Percentiles rank a stretch among this genome's conserved stretches.
Evolutionary conservation across 352 stramenopile species (phyloP).

Genomic region (Phytophthora palmivora): DNA sequence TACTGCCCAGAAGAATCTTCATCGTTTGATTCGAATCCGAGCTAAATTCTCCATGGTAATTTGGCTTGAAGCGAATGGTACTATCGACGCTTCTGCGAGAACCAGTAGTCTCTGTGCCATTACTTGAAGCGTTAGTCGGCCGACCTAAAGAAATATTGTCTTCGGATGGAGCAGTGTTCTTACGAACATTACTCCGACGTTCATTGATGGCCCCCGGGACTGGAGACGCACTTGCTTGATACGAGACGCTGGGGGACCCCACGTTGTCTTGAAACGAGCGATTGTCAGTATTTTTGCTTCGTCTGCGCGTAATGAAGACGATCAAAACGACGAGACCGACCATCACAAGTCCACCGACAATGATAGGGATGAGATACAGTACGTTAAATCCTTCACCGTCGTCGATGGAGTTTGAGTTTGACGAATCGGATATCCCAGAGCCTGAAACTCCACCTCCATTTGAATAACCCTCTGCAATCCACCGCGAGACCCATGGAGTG

Average conservation of each 20-base stretch:
- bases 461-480: constrained; percentile 16
- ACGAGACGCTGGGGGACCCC: not conserved
- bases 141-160: not conserved
- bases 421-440: not conserved
- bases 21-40: constrained; percentile 3
- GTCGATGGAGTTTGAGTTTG: too few relatives aligned
- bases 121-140: not conserved
- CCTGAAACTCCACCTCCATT: not conserved
- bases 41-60: not conserved
- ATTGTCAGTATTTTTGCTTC: constrained; percentile 3
- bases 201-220: not conserved
- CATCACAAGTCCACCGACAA: constrained; percentile 2
- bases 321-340: constrained; percentile 3
- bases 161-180: not conserved
- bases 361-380: constrained; percentile 16
- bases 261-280: not conserved
- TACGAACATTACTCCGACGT: not conserved
- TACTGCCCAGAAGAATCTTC: constrained; percentile 7
- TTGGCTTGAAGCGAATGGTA: not conserved
- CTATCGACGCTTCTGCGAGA: constrained; percentile 4
- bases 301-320: not conserved
- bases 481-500: constrained; percentile 18
- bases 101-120: constrained; percentile 2
- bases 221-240: not conserved
- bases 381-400: constrained; percentile 4